Base-by-base conservation (phyloP, 768 basidiomycete genomes). In the Suillus brevipes region DNA sequence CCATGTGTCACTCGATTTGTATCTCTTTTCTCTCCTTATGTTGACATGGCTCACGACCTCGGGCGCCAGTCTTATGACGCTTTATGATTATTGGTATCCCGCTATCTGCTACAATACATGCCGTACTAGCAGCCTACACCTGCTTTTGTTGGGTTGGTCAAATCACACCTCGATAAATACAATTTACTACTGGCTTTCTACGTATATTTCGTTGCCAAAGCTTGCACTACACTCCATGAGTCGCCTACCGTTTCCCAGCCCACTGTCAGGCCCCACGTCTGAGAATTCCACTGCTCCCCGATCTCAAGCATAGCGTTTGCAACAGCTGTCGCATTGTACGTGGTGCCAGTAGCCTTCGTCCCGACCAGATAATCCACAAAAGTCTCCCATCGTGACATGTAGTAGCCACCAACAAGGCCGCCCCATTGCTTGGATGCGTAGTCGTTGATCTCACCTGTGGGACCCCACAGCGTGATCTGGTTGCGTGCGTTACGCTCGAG, bases 351-450 rank as follows among this genome's bases (percentile, higher is more conserved):
- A 25, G 56, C 56, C 68, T 78, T 79, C 31, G 67, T 68, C 9
- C 60, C 67, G 45, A 42, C 73, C n/a, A 81, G 67, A 58, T 79
- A 79, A 18, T 40, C 62, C 16, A 78, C 70, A 57, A 81, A 81
- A 38, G 73, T 70, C 63, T 65, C 64, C 80, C 80, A 81, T 2
- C 80, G 73, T 45, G 60, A 42, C 0, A 45, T 64, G 67, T 81
- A 81, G 69, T 81, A 81, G 5, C 68, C 70, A 14, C 73, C 69
- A 40, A 81, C 75, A 57, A 81, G 74, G 4, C 80, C 79, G 0
- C 74, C 76, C 79, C 80, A 80, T 66, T 78, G 77, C 62, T 81
- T 81, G n/a, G 79, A 80, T 25, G 80, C 80, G 57, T 81, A 81
- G 65, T 80, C 80, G 62, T 77, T 75, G 74, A 78, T 79, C 71